These are phyloP conservation scores for Colletotrichum spinosum DNA, from an alignment of 2,329 filamentous ascomycete species.

Conservation along the genomic window DNA sequence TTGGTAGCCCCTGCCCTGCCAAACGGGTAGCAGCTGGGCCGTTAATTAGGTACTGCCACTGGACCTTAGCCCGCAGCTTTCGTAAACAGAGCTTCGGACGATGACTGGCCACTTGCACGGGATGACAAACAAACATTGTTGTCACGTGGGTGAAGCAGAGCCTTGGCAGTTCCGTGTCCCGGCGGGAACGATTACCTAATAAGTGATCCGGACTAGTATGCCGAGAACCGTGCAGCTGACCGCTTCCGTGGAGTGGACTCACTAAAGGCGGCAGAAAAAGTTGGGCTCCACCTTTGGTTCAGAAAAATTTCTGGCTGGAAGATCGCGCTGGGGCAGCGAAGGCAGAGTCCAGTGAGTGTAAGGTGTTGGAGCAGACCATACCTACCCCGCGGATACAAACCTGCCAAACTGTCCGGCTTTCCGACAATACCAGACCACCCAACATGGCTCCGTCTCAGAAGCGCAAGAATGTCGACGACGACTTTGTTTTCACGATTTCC, in stretches of 20 bases:
- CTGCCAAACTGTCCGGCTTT: not conserved
- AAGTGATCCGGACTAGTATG: not conserved
- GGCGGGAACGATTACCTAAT: not conserved
- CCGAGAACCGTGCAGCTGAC: conserved; percentile 1
- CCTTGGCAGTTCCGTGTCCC: no score
- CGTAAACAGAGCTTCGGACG: conserved; percentile 1
- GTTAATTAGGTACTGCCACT: conserved; percentile 8
- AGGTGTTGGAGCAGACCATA: conserved; percentile 15
- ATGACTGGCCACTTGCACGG: conserved; percentile 1
- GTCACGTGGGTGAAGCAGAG: conserved; percentile 13
- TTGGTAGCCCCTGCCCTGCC: conserved; percentile 11
- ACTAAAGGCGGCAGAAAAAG: conserved; percentile 37
- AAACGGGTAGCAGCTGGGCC: no score
- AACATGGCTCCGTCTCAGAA: conserved; percentile 62
- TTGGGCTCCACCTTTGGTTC: conserved; percentile 25
- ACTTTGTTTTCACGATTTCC: conserved; percentile 70
- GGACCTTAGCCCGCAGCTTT: conserved; percentile 14
- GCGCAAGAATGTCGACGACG: conserved; percentile 63
- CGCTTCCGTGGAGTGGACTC: not conserved
- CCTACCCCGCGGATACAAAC: conserved; percentile 1
- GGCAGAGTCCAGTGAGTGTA: conserved; percentile 9
- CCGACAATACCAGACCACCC: conserved; percentile 15
- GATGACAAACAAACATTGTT: conserved; percentile 7
- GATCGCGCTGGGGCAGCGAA: conserved; percentile 8
- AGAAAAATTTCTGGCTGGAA: conserved; percentile 39